Conservation (phyloP, 2,329 filamentous ascomycete genomes). For the Nemania sp. region DNA sequence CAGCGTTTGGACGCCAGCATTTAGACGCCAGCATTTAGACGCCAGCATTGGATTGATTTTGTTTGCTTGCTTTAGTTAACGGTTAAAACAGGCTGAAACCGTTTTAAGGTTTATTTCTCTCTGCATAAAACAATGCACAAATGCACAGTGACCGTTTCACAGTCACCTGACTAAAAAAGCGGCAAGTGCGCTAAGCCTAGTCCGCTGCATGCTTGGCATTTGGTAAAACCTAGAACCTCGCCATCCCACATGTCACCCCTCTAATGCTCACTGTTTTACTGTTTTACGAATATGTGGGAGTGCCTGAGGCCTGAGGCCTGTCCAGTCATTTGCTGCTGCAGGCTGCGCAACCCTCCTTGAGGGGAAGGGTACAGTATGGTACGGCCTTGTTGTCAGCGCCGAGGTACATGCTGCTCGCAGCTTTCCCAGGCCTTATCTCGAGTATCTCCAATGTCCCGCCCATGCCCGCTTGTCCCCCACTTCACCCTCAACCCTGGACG, state of each 20-base stretch:
- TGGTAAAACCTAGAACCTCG: not conserved
- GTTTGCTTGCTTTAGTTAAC: constrained; percentile 25
- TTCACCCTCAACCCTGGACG: constrained; percentile 28
- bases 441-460: constrained; percentile 5
- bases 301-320: constrained; percentile 21
- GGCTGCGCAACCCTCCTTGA: constrained; percentile 29
- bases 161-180: constrained; percentile 18
- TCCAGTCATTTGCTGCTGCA: constrained; percentile 29
- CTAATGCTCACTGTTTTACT: not conserved
- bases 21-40: not conserved
- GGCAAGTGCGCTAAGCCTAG: not conserved
- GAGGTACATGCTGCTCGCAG: constrained; percentile 20
- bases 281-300: not conserved
- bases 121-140: constrained; percentile 20
- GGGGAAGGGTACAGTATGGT: too few relatives aligned
- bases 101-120: constrained; percentile 24
- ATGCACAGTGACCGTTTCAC: constrained; percentile 23
- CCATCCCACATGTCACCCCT: constrained; percentile 30
- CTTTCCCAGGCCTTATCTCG: constrained; percentile 25
- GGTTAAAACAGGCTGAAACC: constrained; percentile 21
- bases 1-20: constrained; percentile 12
- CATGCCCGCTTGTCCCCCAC: constrained; percentile 12
- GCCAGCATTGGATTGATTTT: constrained; percentile 12
- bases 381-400: constrained; percentile 2
- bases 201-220: constrained; percentile 11